These are phyloP conservation scores for Dactylis glomerata DNA, from an alignment of 176 grass and related monocot species.

Conservation along the genomic window DNA sequence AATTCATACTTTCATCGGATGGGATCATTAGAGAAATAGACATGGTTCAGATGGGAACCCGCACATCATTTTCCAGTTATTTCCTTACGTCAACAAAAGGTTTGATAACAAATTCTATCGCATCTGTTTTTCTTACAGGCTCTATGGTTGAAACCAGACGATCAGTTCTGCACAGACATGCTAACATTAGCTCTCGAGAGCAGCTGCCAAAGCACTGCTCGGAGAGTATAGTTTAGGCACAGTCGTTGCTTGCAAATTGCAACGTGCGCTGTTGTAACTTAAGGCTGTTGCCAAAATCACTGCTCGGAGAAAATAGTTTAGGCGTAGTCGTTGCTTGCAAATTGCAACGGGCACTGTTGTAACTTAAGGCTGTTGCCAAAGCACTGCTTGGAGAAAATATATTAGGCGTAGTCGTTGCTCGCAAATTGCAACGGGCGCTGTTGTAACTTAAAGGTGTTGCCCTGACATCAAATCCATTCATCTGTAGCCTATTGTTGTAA, in stretches of 20 bases:
- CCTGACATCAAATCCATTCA: neutral
- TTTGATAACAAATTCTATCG: neutral
- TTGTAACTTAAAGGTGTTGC: conserved; percentile 15
- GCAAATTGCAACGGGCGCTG: neutral
- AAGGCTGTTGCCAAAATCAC: conserved; percentile 26
- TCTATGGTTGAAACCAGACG: conserved; percentile 89
- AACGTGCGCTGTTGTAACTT: conserved; percentile 21
- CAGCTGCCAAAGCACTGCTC: conserved; percentile 25
- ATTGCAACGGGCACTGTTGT: neutral
- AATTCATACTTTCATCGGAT: neutral
- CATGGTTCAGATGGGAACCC: neutral
- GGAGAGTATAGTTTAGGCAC: conserved; percentile 40
- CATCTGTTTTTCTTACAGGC: conserved; percentile 50
- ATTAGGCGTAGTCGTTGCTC: neutral
- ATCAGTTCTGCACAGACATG: conserved; percentile 93
- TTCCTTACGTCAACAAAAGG: neutral
- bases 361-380: conserved; percentile 33
- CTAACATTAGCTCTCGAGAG: conserved; percentile 66
- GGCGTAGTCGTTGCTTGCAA: neutral
- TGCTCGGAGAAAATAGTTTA: conserved; percentile 35
- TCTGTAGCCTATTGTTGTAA: conserved; percentile 35
- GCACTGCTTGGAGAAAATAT: conserved; percentile 31
- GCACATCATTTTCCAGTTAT: neutral
- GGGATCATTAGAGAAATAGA: neutral
- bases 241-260: neutral